Evolutionary conservation across 139 green algal species (phyloP).

Genomic region (Astrephomene gubernaculifera): DNA sequence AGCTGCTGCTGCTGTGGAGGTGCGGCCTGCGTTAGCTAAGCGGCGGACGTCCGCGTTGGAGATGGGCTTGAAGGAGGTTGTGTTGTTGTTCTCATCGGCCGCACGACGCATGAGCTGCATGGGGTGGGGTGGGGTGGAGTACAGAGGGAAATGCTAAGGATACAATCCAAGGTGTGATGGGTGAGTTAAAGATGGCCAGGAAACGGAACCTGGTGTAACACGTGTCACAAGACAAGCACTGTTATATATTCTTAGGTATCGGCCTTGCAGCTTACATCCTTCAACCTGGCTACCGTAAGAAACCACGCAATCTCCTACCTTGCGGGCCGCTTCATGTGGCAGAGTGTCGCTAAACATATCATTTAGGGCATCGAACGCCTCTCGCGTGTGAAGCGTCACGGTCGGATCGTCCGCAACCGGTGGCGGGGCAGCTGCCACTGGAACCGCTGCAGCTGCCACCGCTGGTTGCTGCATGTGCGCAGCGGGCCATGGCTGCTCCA

Average conservation of each 20-base stretch:
- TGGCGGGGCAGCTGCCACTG: background rate
- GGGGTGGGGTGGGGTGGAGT: no score
- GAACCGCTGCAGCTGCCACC: background rate
- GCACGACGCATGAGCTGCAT: constrained; percentile 15
- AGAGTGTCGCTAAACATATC: constrained; percentile 67
- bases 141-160: background rate
- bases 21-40: constrained; percentile 48
- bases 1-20: background rate
- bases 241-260: no score
- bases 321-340: background rate
- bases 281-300: no score
- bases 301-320: constrained; percentile 10
- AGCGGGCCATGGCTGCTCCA: background rate
- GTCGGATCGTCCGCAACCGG: constrained; percentile 59
- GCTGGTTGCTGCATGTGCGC: background rate
- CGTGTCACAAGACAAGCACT: no score
- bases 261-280: no score
- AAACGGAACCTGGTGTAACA: no score
- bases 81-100: background rate
- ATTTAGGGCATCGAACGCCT: constrained; percentile 74
- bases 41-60: constrained; percentile 52
- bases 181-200: no score
- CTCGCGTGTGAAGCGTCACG: constrained; percentile 72
- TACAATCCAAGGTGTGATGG: no score
- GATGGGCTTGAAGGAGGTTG: constrained; percentile 44